Percentiles rank a stretch among this genome's conserved stretches.
These are phyloP conservation scores for Lentinula guzmanii DNA, from an alignment of 768 basidiomycete species.

Conservation along the genomic window DNA sequence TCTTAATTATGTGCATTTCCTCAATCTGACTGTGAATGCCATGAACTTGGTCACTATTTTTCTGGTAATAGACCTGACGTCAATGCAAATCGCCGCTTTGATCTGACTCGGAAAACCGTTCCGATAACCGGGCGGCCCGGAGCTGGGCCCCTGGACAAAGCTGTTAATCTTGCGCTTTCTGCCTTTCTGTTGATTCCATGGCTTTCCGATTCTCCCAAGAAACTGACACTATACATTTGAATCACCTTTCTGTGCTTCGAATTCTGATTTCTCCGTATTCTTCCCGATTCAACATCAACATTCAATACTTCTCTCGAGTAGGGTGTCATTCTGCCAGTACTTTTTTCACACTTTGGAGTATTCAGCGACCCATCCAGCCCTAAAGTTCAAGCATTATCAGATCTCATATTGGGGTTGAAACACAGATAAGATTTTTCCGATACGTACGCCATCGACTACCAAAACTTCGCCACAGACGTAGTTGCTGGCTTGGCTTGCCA, in stretches of 20 bases:
- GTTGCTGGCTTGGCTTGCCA: conserved; percentile 61
- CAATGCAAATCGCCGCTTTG: background rate
- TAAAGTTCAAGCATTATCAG: conserved; percentile 13
- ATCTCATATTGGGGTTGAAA: background rate
- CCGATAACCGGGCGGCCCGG: background rate
- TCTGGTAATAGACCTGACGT: background rate
- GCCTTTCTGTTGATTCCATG: background rate
- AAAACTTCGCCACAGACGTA: conserved; percentile 71
- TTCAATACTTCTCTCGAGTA: background rate
- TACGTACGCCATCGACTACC: conserved; percentile 62
- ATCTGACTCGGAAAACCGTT: background rate
- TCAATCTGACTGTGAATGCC: too few relatives aligned
- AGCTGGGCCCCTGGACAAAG: background rate
- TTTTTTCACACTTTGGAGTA: background rate
- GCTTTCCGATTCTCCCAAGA: background rate
- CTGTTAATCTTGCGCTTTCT: background rate
- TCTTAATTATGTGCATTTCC: too few relatives aligned
- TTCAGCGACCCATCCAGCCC: conserved; percentile 59
- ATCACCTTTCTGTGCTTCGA: background rate
- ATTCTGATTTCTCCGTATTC: background rate
- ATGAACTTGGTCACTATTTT: too few relatives aligned
- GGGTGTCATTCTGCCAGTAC: background rate
- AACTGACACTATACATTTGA: background rate
- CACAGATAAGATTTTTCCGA: conserved; percentile 4
- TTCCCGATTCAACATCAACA: background rate